Conservation (phyloP, 2,329 filamentous ascomycete genomes). For the Cladosporium sp. region DNA sequence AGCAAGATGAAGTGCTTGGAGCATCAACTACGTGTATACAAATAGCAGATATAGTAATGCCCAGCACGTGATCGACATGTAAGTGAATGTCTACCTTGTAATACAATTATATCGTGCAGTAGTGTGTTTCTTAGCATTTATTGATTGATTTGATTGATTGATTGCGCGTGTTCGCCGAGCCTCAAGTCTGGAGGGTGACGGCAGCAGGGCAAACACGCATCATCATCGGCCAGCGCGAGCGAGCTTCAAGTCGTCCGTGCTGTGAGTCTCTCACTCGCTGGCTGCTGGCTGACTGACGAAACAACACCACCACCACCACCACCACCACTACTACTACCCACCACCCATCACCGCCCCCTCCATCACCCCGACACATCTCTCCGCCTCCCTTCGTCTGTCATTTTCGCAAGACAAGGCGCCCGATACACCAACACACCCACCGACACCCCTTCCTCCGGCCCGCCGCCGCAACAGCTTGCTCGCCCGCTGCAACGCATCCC, state of each 20-base stretch:
- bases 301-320: slow-evolving; percentile 7
- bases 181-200: background rate
- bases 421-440: slow-evolving; percentile 4
- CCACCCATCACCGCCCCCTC: background rate
- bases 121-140: background rate
- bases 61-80: background rate
- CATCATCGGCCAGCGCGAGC: slow-evolving; percentile 7
- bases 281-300: slow-evolving; percentile 7
- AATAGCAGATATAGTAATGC: background rate
- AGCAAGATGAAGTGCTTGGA: background rate
- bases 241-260: slow-evolving; percentile 10
- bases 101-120: background rate
- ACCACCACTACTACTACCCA: background rate
- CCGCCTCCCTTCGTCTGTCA: slow-evolving; percentile 7
- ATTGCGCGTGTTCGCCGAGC: background rate
- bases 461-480: slow-evolving; percentile 17
- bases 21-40: background rate
- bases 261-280: background rate
- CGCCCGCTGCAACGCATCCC: slow-evolving; percentile 18
- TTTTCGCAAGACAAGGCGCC: background rate
- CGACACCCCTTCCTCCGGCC: slow-evolving; percentile 10
- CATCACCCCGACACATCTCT: slow-evolving; percentile 11
- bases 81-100: background rate
- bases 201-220: slow-evolving; percentile 4
- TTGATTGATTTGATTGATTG: background rate